These are phyloP conservation scores for Corrigiola litoralis DNA, from an alignment of 179 eudicot genomes.

Conservation along the genomic window DNA sequence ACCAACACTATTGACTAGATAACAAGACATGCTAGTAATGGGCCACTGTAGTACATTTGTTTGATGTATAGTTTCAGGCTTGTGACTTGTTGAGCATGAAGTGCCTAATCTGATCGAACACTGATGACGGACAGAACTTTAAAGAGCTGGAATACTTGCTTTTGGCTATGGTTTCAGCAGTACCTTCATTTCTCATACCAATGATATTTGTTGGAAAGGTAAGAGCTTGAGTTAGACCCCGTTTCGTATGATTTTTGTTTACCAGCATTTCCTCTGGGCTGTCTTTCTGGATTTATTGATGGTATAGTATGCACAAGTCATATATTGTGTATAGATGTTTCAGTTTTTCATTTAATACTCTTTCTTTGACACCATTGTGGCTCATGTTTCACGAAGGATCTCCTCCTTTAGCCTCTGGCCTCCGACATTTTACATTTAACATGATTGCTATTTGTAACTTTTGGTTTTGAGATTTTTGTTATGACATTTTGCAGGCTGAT, in stretches of 20 bases:
- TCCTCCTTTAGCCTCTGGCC: no score
- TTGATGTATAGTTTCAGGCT: not conserved
- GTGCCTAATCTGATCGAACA: constrained; percentile 11
- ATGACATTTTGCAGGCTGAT: constrained; percentile 59
- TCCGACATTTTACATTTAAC: no score
- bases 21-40: no score
- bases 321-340: no score
- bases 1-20: no score
- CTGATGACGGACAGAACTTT: constrained; percentile 57
- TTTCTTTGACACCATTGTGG: no score
- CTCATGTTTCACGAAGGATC: no score
- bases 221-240: constrained; percentile 4
- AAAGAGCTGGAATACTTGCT: constrained; percentile 85
- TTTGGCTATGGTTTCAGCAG: constrained; percentile 78
- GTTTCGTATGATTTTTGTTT: not conserved
- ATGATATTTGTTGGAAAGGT: constrained; percentile 78
- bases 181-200: constrained; percentile 79
- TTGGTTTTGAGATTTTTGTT: constrained; percentile 1
- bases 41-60: not conserved
- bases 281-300: no score
- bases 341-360: no score
- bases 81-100: not conserved
- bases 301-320: no score
- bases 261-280: no score
- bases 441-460: not conserved